Conservation (phyloP, 2,329 filamentous ascomycete genomes). For the Hypoxylon sp. region DNA sequence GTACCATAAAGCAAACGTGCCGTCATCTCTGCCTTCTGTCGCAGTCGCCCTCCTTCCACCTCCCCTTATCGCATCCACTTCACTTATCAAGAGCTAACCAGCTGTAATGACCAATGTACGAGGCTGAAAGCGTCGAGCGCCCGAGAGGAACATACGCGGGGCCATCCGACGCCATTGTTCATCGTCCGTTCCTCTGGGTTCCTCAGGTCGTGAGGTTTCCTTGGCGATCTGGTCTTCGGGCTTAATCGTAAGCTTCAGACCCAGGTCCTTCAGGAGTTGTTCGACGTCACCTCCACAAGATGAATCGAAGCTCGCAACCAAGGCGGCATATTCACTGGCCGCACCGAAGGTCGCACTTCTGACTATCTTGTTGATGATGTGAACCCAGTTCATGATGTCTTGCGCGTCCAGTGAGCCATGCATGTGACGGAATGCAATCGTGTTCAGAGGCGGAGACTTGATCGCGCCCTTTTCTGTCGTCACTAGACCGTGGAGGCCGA, state of each 20-base stretch:
- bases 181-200: not conserved
- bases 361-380: conserved; percentile 1
- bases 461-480: not conserved
- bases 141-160: not conserved
- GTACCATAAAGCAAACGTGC: too few species aligned
- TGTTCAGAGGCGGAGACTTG: conserved; percentile 1
- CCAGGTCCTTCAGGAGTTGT: not conserved
- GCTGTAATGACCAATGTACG: too few species aligned
- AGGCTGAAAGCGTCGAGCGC: too few species aligned
- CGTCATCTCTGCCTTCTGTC: too few species aligned
- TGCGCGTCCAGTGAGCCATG: conserved; percentile 11
- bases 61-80: too few species aligned
- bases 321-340: not conserved
- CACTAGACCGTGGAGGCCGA: not conserved
- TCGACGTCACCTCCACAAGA: not conserved
- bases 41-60: too few species aligned
- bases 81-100: too few species aligned
- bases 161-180: not conserved
- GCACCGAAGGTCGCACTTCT: not conserved
- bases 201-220: not conserved
- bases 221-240: not conserved
- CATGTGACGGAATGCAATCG: conserved; percentile 13
- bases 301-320: not conserved
- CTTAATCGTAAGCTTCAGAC: not conserved
- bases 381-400: conserved; percentile 16